phyloP scores from a whole-genome alignment of 2,329 filamentous ascomycete genomes.

The Fusarium zealandicum region DNA sequence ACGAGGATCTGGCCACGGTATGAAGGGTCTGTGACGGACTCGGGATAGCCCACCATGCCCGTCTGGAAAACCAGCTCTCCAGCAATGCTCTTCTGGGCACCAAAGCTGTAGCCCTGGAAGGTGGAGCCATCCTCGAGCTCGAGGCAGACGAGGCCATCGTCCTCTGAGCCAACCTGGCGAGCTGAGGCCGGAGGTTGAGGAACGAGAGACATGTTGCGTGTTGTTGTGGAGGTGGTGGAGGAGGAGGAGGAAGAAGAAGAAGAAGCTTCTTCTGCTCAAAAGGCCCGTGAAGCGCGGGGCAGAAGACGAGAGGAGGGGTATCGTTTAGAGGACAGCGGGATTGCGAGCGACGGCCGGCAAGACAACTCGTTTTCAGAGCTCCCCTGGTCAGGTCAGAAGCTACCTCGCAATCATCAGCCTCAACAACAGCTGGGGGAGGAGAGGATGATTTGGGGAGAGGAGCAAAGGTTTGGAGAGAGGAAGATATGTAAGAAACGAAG shows the following conservation, averaged over 20 bases:
- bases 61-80: conserved; percentile 99
- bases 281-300: conserved; percentile 41
- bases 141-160: conserved; percentile 77
- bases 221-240: too few relatives aligned
- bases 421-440: conserved; percentile 36
- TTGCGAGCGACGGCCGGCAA: conserved; percentile 47
- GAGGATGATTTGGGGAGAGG: conserved; percentile 24
- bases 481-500: conserved; percentile 30
- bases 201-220: conserved; percentile 44
- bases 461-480: conserved; percentile 34
- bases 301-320: conserved; percentile 35
- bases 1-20: conserved; percentile 95
- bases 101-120: conserved; percentile 96
- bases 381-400: conserved; percentile 48
- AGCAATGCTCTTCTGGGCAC: conserved; percentile 90
- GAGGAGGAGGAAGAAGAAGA: too few relatives aligned
- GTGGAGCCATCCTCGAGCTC: conserved; percentile 92
- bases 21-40: conserved; percentile 87
- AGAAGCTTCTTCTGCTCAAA: conserved; percentile 24
- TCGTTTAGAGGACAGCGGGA: conserved; percentile 36
- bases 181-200: conserved; percentile 66
- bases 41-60: conserved; percentile 98
- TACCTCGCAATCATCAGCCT: conserved; percentile 50
- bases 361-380: conserved; percentile 51
- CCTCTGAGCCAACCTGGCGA: conserved; percentile 58